Percentiles rank a stretch among this genome's conserved stretches.
Conservation (phyloP, 345 rosid genomes). For the Boechera divaricarpa region DNA sequence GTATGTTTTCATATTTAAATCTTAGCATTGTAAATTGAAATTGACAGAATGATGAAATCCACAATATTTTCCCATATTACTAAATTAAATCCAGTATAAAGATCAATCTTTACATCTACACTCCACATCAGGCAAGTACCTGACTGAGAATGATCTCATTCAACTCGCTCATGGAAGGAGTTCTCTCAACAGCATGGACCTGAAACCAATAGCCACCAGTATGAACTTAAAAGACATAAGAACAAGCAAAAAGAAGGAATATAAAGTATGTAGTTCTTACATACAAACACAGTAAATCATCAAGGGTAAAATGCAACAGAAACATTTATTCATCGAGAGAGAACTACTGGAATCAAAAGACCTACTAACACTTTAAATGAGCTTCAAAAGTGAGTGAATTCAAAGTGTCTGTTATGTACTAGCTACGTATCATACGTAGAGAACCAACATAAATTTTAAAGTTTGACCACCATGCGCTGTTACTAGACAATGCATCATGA, state of each 20-base stretch:
- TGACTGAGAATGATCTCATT: slow-evolving; percentile 90
- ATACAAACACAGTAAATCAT: slow-evolving; percentile 11
- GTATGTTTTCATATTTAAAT: background rate
- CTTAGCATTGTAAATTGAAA: slow-evolving; percentile 8
- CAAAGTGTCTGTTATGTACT: background rate
- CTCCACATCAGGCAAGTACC: slow-evolving; percentile 52
- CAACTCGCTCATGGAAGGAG: slow-evolving; percentile 97
- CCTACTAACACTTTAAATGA: background rate
- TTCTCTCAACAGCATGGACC: slow-evolving; percentile 89
- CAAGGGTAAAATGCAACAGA: slow-evolving; percentile 11
- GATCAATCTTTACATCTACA: slow-evolving; percentile 29
- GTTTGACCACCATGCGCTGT: background rate
- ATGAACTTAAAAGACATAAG: slow-evolving; percentile 1
- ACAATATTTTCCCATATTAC: background rate
- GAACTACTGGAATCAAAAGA: background rate
- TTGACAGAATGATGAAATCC: slow-evolving; percentile 17
- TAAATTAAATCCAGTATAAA: background rate
- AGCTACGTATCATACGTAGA: background rate
- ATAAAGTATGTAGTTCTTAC: background rate
- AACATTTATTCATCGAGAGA: background rate
- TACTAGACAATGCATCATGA: slow-evolving; percentile 18
- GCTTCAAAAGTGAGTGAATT: background rate
- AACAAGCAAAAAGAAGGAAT: background rate
- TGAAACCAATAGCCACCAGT: slow-evolving; percentile 44
- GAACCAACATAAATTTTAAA: background rate